Evolutionary conservation across 495 filamentous ascomycete genomes (phyloP).

Genomic region (Penicillium salamii): DNA sequence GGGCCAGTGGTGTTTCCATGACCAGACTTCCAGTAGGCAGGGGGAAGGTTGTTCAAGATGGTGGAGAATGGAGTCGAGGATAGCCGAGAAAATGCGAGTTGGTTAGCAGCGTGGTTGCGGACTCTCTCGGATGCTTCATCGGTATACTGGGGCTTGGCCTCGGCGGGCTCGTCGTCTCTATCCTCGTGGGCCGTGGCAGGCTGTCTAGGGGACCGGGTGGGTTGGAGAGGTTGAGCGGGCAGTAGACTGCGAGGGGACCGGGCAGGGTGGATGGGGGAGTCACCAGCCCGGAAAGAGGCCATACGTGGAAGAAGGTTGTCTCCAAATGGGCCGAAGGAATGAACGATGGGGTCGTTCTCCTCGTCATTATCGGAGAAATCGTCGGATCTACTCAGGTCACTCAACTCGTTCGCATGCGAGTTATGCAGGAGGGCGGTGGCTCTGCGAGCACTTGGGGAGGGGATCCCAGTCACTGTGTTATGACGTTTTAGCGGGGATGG

Average conservation of each 20-base stretch:
- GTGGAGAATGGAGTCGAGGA: slow-evolving; percentile 90
- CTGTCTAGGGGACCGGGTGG: slow-evolving; percentile 38
- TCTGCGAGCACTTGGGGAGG: slow-evolving; percentile 23
- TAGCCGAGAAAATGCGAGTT: slow-evolving; percentile 91
- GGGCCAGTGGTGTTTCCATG: slow-evolving; percentile 43
- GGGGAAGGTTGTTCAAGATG: slow-evolving; percentile 79
- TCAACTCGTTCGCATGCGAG: slow-evolving; percentile 56
- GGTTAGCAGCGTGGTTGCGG: slow-evolving; percentile 85
- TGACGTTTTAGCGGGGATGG: slow-evolving; percentile 38
- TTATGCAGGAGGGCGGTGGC: slow-evolving; percentile 33
- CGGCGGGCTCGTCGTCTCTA: slow-evolving; percentile 22
- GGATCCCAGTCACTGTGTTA: slow-evolving; percentile 22
- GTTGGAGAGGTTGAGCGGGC: slow-evolving; percentile 34
- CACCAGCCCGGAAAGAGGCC: slow-evolving; percentile 63
- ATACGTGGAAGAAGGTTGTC: slow-evolving; percentile 76
- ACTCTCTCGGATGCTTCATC: slow-evolving; percentile 36
- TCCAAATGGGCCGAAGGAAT: slow-evolving; percentile 86
- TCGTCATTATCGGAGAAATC: slow-evolving; percentile 78
- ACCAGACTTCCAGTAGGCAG: slow-evolving; percentile 53
- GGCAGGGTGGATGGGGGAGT: slow-evolving; percentile 50
- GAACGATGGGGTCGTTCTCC: slow-evolving; percentile 88
- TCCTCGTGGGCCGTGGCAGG: slow-evolving; percentile 20
- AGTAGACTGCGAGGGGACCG: slow-evolving; percentile 30
- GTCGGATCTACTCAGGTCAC: slow-evolving; percentile 55
- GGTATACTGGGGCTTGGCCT: slow-evolving; percentile 32